A percentile compares a stretch with the other conserved stretches of the same genome.
phyloP scores from a whole-genome alignment of 768 basidiomycete species.

The Tephrocybe sp. region DNA sequence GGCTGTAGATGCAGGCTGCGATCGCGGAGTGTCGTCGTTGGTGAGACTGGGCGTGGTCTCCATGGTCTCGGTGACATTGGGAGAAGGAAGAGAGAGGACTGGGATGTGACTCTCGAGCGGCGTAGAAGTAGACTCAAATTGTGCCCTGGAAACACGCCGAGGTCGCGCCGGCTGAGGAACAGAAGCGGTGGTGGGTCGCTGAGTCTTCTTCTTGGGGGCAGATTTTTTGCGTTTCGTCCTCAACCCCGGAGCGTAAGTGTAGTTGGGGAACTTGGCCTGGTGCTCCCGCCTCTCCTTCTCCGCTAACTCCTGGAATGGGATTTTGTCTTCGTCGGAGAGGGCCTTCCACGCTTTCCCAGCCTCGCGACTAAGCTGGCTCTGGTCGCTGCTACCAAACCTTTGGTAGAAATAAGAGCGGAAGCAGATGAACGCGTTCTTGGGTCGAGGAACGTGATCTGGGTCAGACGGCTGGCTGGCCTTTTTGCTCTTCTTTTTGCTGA shows the following conservation, averaged over 20 bases:
- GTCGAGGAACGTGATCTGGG: constrained; percentile 29
- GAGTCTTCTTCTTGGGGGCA: constrained; percentile 5
- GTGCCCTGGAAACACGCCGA: not conserved
- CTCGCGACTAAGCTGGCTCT: constrained; percentile 31
- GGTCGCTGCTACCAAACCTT: constrained; percentile 20
- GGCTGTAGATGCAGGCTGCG: not conserved
- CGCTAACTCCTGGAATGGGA: constrained; percentile 19
- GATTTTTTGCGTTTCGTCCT: constrained; percentile 13
- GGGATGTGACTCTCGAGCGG: not conserved
- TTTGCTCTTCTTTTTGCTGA: constrained; percentile 11
- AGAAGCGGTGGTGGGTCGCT: not conserved
- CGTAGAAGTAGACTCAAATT: not conserved
- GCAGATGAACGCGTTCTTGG: constrained; percentile 38
- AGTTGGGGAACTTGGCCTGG: constrained; percentile 25
- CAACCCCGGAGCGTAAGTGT: constrained; percentile 24
- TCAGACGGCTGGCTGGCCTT: constrained; percentile 13
- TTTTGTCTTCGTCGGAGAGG: constrained; percentile 21
- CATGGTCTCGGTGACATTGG: not conserved
- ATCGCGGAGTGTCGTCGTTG: not conserved
- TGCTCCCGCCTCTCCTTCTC: constrained; percentile 26
- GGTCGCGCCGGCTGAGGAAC: not conserved
- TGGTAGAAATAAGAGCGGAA: constrained; percentile 31
- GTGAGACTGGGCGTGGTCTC: constrained; percentile 1
- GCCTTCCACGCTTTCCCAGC: constrained; percentile 30
- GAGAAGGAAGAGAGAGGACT: not conserved